Evolutionary conservation across 768 basidiomycete species (phyloP), one percentile per base, ranked within the genome.

Genomic region (Mycena crocata): DNA sequence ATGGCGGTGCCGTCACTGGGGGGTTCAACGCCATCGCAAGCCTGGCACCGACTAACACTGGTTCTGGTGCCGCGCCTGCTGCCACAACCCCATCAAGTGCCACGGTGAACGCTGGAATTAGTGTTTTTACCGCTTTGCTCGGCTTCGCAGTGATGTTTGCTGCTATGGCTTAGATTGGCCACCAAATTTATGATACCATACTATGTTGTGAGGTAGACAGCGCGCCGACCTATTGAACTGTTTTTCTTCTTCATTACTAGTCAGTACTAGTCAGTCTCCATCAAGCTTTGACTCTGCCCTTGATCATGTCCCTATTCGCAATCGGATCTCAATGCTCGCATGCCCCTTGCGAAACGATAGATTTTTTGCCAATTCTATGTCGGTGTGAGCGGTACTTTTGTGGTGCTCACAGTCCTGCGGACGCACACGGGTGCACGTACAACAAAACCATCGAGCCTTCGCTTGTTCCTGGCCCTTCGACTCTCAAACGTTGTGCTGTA

Each of bases 281-380:
- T n/a, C n/a, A n/a, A n/a, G n/a, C n/a, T n/a, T n/a, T n/a, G n/a
- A n/a, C n/a, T n/a, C n/a, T n/a, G n/a, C n/a, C n/a, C n/a, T n/a
- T n/a, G n/a, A 52, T 21, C 55, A 57, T 65, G 45, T 49, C 58
- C 54, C 46, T 91, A 55, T 78, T 85, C 40, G 77, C 82, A 26
- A 80, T 93, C 65, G 93, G 93, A 59, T 80, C 84, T 48, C 89
- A 87, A 69, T 95, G 93, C 75, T 80, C 89, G n/a, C 40, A 64
- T 67, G 86, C 52, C 54, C 81, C 12, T 77, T 83, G 19, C 95
- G 93, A 82, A 82, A 85, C 57, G 37, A 79, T 90, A n/a, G 57
- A 54, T 78, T 91, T 94, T 66, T 84, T 95, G 0, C 94, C 94
- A n/a, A 89, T 93, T 64, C 76, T 78, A 54, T 95, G 94, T 73